These are phyloP conservation scores for Monosporascus cannonballus DNA, from an alignment of 2,329 filamentous ascomycete species.

Conservation along the genomic window DNA sequence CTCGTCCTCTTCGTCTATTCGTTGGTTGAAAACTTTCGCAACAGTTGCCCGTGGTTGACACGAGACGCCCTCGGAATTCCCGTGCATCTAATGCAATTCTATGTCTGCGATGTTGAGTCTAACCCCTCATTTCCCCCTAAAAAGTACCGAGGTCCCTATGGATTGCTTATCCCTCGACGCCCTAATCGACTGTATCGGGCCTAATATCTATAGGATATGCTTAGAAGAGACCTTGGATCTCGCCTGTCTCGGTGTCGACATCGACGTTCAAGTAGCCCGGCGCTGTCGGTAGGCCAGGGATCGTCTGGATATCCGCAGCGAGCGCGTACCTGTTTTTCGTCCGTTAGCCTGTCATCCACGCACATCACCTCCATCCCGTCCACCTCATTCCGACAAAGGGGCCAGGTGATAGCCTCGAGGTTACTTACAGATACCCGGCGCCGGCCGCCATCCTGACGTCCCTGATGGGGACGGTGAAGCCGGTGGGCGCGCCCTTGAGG, in stretches of 20 bases:
- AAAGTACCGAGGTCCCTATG: too few relatives aligned
- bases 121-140: not conserved
- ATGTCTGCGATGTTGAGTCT: not conserved
- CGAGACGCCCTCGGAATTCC: not conserved
- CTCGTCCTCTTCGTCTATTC: too few relatives aligned
- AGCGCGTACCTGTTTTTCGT: conserved; percentile 64
- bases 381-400: too few relatives aligned
- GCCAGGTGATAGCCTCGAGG: not conserved
- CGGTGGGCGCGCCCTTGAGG: conserved; percentile 89
- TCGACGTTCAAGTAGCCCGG: conserved; percentile 95
- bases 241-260: conserved; percentile 72
- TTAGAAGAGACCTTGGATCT: conserved; percentile 87
- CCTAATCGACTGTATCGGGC: not conserved
- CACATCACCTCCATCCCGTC: too few relatives aligned
- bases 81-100: not conserved
- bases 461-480: conserved; percentile 89
- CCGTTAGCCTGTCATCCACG: conserved; percentile 25
- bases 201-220: not conserved
- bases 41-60: not conserved
- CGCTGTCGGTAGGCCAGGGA: conserved; percentile 89
- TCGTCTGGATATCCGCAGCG: conserved; percentile 96
- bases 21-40: too few relatives aligned
- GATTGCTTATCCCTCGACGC: too few relatives aligned
- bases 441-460: conserved; percentile 93
- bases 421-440: conserved; percentile 77